Percentiles rank a stretch among this genome's conserved stretches.
Conservation (phyloP, 1,284 basidiomycete genomes). For the Ustilago cynodontis region DNA sequence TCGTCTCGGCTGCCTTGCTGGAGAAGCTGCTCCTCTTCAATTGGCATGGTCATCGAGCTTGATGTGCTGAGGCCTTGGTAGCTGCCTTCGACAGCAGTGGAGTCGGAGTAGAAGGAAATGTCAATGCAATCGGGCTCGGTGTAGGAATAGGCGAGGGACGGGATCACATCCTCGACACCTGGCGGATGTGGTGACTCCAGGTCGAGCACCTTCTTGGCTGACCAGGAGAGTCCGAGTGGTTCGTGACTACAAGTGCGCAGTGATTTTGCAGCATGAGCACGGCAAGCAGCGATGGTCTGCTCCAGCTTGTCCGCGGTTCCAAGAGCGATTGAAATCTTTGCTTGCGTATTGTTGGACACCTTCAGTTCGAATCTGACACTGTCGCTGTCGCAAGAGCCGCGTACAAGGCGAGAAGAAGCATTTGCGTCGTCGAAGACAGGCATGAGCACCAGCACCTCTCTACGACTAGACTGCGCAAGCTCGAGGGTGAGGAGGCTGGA, state of each 20-base stretch:
- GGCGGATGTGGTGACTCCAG: conserved; percentile 12
- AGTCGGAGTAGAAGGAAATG: conserved; percentile 37
- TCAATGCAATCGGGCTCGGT: conserved; percentile 21
- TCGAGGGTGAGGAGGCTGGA: conserved; percentile 28
- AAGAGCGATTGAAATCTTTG: conserved; percentile 25
- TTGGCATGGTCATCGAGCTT: conserved; percentile 20
- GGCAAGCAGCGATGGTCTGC: conserved; percentile 27
- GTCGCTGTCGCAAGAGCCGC: conserved; percentile 9
- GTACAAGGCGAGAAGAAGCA: conserved; percentile 15
- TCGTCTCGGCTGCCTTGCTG: background rate
- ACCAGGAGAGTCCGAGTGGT: conserved; percentile 38
- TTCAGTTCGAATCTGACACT: conserved; percentile 13
- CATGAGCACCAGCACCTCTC: conserved; percentile 29
- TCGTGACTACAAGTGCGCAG: conserved; percentile 29
- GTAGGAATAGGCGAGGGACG: conserved; percentile 10
- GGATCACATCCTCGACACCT: conserved; percentile 8
- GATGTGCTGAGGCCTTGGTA: conserved; percentile 4
- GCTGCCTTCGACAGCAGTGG: conserved; percentile 25
- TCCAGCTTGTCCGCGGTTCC: conserved; percentile 18
- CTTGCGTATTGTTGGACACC: background rate
- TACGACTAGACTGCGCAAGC: conserved; percentile 16
- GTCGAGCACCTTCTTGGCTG: conserved; percentile 25
- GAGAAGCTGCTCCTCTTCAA: background rate
- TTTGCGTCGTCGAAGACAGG: conserved; percentile 21
- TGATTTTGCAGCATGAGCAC: conserved; percentile 20